Evolutionary conservation across 495 filamentous ascomycete genomes (phyloP).

Genomic region (Amniculicola lignicola): DNA sequence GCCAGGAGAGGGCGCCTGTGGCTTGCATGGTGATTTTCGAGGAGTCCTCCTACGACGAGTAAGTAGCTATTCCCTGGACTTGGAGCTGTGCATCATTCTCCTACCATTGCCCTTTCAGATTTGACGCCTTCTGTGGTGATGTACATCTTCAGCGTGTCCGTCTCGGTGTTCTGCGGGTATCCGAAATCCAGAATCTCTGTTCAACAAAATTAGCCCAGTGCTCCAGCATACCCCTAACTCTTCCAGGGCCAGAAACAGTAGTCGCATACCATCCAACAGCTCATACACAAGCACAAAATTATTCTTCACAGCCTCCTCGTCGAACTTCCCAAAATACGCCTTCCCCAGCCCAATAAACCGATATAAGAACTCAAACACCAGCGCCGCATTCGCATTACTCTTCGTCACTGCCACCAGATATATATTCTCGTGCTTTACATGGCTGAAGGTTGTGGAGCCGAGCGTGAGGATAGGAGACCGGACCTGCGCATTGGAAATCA

Average conservation of each 20-base stretch:
- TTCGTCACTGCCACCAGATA: slow-evolving; percentile 97
- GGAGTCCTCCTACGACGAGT: slow-evolving; percentile 64
- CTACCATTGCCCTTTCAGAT: slow-evolving; percentile 74
- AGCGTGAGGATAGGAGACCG: slow-evolving; percentile 96
- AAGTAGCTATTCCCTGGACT: not conserved
- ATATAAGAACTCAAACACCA: slow-evolving; percentile 98
- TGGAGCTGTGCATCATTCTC: not conserved
- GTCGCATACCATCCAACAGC: slow-evolving; percentile 76
- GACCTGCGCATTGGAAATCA: slow-evolving; percentile 97
- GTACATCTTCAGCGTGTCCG: slow-evolving; percentile 99
- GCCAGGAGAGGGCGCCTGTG: slow-evolving; percentile 94
- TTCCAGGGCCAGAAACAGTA: not conserved
- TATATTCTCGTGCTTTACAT: slow-evolving; percentile 99
- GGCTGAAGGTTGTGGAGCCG: slow-evolving; percentile 96
- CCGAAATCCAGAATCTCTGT: slow-evolving; percentile 98
- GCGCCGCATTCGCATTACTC: slow-evolving; percentile 98
- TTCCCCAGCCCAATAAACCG: slow-evolving; percentile 84
- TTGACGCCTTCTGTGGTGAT: slow-evolving; percentile 99
- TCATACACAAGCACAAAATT: slow-evolving; percentile 99
- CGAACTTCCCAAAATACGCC: slow-evolving; percentile 97
- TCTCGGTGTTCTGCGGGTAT: slow-evolving; percentile 98
- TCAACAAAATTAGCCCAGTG: not conserved
- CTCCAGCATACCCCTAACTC: not conserved
- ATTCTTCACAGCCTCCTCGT: slow-evolving; percentile 99
- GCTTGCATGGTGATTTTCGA: slow-evolving; percentile 99